Evolutionary conservation across 305 asterid genomes (phyloP), one percentile per base, ranked within the genome.

Genomic region (Ilex paraguariensis): DNA sequence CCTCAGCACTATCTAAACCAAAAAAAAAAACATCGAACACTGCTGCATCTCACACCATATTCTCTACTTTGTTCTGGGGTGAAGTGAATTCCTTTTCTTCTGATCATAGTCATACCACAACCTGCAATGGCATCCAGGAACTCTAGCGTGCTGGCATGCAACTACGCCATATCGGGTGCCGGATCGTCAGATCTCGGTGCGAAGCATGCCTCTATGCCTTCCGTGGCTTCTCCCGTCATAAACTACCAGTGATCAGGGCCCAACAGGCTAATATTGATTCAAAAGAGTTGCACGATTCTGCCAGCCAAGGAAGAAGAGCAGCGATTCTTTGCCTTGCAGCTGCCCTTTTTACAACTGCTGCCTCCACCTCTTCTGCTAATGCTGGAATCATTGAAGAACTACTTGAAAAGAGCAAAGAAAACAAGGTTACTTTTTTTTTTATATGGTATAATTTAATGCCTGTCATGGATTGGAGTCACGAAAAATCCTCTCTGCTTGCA

Each of bases 61-160:
- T 40, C 8, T 21, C 11, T 63, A 7, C 49, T 36, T 9, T 21
- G 28, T 21, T 21, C 28, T 21, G 21, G 42, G 28, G 28, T 21
- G 28, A 21, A 21, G 28, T 21, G 28, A 21, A 21, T 21, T 21
- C 28, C 28, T 21, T 21, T 21, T 21, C 28, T 21, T 21, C 28
- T 21, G 28, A 21, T 21, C 28, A 21, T 21, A 21, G 28, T 21
- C 2, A 13, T 39, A 55, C 31, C 59, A 39, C n/a, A 30, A 57
- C n/a, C 66, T 61, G 6, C 11, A 79, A 88, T 89, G 98, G 97
- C 97, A 48, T 81, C 88, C 83, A 72, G 85, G 81, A 92, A 79
- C 73, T 85, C 96, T 1, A 73, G 79, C 59, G 88, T 92, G 10
- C 74, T 92, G 74, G 86, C 97, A n/a, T 85, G 95, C 85, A 85